A percentile compares a stretch with the other conserved stretches of the same genome.
Conservation (phyloP, 768 basidiomycete species). For the Rubroboletus satanas region DNA sequence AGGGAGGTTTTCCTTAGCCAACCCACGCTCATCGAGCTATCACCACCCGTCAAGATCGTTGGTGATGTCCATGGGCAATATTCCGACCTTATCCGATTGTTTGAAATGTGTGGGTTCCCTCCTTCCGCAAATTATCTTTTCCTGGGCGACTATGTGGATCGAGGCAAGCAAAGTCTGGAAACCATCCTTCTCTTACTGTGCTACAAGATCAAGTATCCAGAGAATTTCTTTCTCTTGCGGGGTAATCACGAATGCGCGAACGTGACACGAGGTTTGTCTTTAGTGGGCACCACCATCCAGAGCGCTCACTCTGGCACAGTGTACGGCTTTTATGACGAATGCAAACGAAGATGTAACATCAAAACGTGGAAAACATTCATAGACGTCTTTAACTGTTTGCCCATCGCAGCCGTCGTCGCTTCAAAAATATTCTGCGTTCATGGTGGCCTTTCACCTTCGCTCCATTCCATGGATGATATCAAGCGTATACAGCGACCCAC, state of each 20-base stretch:
- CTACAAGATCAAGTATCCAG: constrained; percentile 99
- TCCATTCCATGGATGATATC: constrained; percentile 98
- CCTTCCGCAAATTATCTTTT: constrained; percentile 97
- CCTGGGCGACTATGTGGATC: constrained; percentile 97
- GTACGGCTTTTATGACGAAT: constrained; percentile 99
- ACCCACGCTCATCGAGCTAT: constrained; percentile 94
- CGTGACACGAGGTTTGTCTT: constrained; percentile 84
- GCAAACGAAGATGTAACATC: constrained; percentile 98
- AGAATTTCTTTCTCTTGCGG: constrained; percentile 96
- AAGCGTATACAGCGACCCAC: constrained; percentile 96
- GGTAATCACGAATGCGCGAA: constrained; percentile 99
- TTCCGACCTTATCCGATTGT: constrained; percentile 94
- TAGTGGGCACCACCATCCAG: constrained; percentile 8
- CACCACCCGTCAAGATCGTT: constrained; percentile 98
- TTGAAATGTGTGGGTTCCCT: constrained; percentile 99
- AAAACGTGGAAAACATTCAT: constrained; percentile 99
- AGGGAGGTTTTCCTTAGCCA: constrained; percentile 95
- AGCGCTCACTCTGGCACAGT: constrained; percentile 46
- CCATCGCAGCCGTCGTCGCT: constrained; percentile 97
- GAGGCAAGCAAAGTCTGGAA: constrained; percentile 97
- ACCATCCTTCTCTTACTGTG: constrained; percentile 95
- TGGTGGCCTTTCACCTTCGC: constrained; percentile 87
- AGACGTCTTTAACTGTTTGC: constrained; percentile 98
- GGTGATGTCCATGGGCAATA: constrained; percentile 99
- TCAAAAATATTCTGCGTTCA: constrained; percentile 99